A percentile compares a stretch with the other conserved stretches of the same genome.
phyloP scores from a whole-genome alignment of 73 alveolate species.

The Paramecium pentaurelia region DNA sequence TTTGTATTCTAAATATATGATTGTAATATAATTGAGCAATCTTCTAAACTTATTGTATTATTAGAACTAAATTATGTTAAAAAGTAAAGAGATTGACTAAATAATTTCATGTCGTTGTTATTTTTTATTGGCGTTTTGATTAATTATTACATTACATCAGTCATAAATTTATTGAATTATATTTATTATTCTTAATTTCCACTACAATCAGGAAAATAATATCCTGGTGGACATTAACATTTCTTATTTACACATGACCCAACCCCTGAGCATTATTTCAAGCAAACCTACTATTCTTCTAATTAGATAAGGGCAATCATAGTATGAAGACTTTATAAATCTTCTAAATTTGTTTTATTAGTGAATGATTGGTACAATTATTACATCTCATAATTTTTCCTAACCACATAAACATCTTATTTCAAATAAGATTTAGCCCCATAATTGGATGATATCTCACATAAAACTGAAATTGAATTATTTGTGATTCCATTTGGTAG shows the following conservation, averaged over 20 bases:
- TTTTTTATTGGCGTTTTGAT: not conserved
- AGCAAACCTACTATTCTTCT: not conserved
- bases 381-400: not conserved
- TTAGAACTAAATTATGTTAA: not conserved
- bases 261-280: conserved; percentile 7
- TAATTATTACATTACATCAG: not conserved
- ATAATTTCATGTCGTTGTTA: not conserved
- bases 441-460: not conserved
- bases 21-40: not conserved
- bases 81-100: not conserved
- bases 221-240: not conserved
- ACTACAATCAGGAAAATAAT: conserved; percentile 9
- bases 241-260: not conserved
- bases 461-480: not conserved
- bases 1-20: not conserved
- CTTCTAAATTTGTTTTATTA: not conserved
- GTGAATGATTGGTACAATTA: not conserved
- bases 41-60: not conserved
- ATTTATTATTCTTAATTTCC: not conserved
- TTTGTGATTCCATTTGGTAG: not conserved
- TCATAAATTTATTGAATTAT: not conserved
- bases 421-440: not conserved
- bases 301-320: not conserved
- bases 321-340: not conserved
- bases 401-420: not conserved